Base-by-base conservation (phyloP, 1,284 basidiomycete genomes). In the Ceratobasidium sp. region DNA sequence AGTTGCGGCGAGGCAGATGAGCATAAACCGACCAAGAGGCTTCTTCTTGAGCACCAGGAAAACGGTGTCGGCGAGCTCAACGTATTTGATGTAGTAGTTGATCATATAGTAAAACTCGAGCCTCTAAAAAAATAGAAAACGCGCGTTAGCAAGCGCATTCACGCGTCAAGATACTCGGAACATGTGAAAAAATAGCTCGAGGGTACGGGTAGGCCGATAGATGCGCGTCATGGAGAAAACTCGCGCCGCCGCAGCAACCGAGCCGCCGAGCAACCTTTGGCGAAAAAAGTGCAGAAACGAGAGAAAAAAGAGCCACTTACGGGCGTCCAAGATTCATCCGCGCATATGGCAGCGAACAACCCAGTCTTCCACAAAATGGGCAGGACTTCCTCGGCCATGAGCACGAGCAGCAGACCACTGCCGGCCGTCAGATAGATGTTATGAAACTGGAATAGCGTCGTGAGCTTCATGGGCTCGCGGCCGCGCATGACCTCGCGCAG, bases 401-500 rank as follows among this genome's bases (percentile, higher is more conserved):
- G 83, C 6, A 84, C 83, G 48, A 91, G 86, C 20, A 90, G 83
- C 75, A 90, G 82, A 57, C 83, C 85, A n/a, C 88, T 88, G 33
- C 88, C 88, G 44, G 84, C 70, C 48, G 88, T 88, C 73, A 91
- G 87, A 81, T 88, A 83, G 79, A 89, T 80, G 82, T 91, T 91
- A 86, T 91, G 90, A 68, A 94, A 84, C 87, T 97, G 94, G 87
- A 99, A 99, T 80, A 96, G 89, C 68, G 89, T 85, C 82, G 93
- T 96, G 83, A 98, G 92, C 87, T 94, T 94, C 83, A 90, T 89
- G 55, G 93, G 89, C 82, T 88, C 87, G 81, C 89, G 89, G 84
- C 89, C 88, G 85, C 90, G 94, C 96, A 98, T 98, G 82, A 95
- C 85, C 81, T 91, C 91, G 82, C 93, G 92, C 60, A 94, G 90